Conservation (phyloP, 768 basidiomycete species). For the Daedaleopsis sinensis region DNA sequence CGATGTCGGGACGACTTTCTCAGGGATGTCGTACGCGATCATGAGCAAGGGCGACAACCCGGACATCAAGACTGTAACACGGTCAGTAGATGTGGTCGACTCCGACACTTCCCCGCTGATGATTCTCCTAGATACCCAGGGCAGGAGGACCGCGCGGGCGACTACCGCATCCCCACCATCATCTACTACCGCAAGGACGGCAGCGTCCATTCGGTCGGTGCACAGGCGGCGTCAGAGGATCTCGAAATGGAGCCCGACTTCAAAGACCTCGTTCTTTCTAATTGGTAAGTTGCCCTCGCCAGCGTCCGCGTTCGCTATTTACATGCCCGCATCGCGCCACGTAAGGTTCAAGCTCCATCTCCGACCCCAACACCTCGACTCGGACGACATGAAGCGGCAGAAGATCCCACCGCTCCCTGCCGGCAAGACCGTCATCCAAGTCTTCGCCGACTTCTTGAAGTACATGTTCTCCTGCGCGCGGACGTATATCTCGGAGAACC, state of each 20-base stretch:
- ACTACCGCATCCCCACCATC: constrained; percentile 51
- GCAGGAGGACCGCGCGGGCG: constrained; percentile 40
- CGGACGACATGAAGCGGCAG: not conserved
- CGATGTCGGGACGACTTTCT: constrained; percentile 56
- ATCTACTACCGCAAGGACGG: constrained; percentile 48
- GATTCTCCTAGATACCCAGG: constrained; percentile 38
- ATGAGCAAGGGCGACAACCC: constrained; percentile 40
- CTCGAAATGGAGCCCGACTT: constrained; percentile 9
- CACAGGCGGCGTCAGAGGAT: constrained; percentile 37
- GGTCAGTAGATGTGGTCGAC: constrained; percentile 16
- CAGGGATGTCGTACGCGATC: constrained; percentile 49
- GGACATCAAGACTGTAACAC: constrained; percentile 46
- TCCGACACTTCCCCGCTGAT: not conserved
- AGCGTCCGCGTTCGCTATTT: not conserved
- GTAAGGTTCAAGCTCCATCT: constrained; percentile 26
- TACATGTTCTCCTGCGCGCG: constrained; percentile 49
- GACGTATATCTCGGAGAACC: constrained; percentile 50
- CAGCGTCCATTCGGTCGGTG: constrained; percentile 43
- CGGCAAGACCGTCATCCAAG: constrained; percentile 43
- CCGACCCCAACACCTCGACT: constrained; percentile 9
- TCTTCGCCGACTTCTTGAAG: constrained; percentile 50
- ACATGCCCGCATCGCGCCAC: not conserved
- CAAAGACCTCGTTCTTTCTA: not conserved
- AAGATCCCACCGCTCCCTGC: constrained; percentile 38
- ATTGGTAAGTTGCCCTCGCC: constrained; percentile 25